Evolutionary conservation across 2,329 filamentous ascomycete species (phyloP).

Genomic region (Pezicula rhizophila): DNA sequence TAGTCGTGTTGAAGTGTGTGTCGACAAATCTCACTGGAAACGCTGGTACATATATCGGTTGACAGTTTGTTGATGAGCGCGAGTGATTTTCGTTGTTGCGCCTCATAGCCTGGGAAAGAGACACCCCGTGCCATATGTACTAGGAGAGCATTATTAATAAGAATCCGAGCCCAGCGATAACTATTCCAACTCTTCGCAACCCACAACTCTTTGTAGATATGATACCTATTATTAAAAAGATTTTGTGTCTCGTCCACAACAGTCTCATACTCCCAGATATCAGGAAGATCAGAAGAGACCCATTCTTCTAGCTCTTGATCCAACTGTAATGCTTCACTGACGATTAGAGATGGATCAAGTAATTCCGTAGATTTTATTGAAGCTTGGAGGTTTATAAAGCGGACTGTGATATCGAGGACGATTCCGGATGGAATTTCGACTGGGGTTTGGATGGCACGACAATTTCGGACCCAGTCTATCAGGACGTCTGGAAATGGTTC

Average conservation of each 20-base stretch:
- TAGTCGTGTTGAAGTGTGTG: not conserved
- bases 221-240: slow-evolving; percentile 10
- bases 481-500: slow-evolving; percentile 7
- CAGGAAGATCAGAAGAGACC: slow-evolving; percentile 11
- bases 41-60: slow-evolving; percentile 17
- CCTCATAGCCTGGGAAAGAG: not conserved
- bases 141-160: slow-evolving; percentile 18
- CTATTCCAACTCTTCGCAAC: slow-evolving; percentile 17
- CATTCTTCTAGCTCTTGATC: slow-evolving; percentile 15
- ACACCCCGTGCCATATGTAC: slow-evolving; percentile 8
- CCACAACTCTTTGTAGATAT: slow-evolving; percentile 20
- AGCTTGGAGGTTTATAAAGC: slow-evolving; percentile 13
- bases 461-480: slow-evolving; percentile 6
- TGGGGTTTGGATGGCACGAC: not conserved
- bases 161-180: slow-evolving; percentile 19
- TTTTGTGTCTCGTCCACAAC: not conserved
- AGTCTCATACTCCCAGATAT: slow-evolving; percentile 11
- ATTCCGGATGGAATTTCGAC: slow-evolving; percentile 7
- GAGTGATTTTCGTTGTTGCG: slow-evolving; percentile 9
- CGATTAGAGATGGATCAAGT: slow-evolving; percentile 3
- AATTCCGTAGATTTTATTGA: slow-evolving; percentile 1
- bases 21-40: slow-evolving; percentile 11
- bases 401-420: slow-evolving; percentile 7
- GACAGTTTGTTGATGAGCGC: slow-evolving; percentile 13
- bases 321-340: slow-evolving; percentile 7